Evolutionary conservation across 1,284 basidiomycete species (phyloP).

Genomic region (Vanrija sp.): DNA sequence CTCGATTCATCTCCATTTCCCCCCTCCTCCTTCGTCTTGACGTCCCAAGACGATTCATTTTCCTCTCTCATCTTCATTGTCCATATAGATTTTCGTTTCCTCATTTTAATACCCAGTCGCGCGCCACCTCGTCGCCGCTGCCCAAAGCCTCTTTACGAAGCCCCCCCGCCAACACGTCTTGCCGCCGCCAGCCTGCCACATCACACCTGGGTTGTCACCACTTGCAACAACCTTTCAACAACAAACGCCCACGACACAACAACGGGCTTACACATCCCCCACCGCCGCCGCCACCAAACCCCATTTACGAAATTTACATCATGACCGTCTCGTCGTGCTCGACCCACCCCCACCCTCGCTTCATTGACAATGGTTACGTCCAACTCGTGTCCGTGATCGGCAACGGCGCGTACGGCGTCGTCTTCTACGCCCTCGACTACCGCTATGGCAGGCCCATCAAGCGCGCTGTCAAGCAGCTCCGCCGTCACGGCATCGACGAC

Average conservation of each 20-base stretch:
- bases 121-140: not conserved
- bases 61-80: no score
- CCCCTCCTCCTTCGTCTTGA: not conserved
- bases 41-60: no score
- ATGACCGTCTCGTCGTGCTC: constrained; percentile 14
- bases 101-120: no score
- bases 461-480: constrained; percentile 86
- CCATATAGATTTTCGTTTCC: no score
- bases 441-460: constrained; percentile 52
- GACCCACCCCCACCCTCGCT: constrained; percentile 21
- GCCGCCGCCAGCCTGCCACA: not conserved
- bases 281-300: not conserved
- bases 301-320: not conserved
- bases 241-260: no score
- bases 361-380: constrained; percentile 72
- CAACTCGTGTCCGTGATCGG: constrained; percentile 88
- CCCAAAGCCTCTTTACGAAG: not conserved
- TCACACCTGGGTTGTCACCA: not conserved
- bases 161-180: not conserved
- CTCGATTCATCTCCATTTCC: not conserved
- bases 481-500: constrained; percentile 57
- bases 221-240: not conserved
- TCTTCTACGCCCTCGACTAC: constrained; percentile 75
- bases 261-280: not conserved
- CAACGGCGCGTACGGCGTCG: constrained; percentile 91